phyloP scores from a whole-genome alignment of 768 basidiomycete species.

The Exsudoporus frostii region DNA sequence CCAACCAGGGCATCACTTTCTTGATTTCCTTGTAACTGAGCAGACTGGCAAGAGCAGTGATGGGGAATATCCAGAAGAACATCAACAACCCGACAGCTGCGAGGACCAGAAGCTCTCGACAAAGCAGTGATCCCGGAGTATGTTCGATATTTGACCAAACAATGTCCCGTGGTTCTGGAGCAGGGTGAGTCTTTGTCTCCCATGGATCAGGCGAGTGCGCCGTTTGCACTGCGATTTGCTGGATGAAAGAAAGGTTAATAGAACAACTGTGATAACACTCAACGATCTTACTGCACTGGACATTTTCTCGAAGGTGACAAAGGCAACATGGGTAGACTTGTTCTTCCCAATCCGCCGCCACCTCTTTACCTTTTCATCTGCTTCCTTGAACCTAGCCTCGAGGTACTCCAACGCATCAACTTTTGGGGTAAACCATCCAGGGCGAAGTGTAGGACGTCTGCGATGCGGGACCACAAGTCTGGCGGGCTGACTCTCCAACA shows the following conservation, averaged over 20 bases:
- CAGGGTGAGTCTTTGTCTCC: conserved; percentile 65
- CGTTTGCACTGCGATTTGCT: conserved; percentile 88
- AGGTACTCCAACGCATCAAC: conserved; percentile 91
- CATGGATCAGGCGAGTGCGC: conserved; percentile 70
- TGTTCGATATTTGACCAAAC: conserved; percentile 90
- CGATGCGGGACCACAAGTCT: conserved; percentile 74
- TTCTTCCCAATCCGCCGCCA: conserved; percentile 71
- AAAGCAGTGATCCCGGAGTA: conserved; percentile 51
- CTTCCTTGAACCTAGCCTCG: conserved; percentile 72
- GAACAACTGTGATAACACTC: not conserved
- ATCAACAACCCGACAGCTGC: conserved; percentile 68
- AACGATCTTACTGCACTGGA: conserved; percentile 70
- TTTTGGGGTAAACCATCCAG: conserved; percentile 67
- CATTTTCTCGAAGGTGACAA: conserved; percentile 97
- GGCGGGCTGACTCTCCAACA: conserved; percentile 50
- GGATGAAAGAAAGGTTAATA: not conserved
- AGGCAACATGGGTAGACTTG: conserved; percentile 79
- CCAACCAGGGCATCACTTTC: conserved; percentile 85
- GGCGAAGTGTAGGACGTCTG: conserved; percentile 71
- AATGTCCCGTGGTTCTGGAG: conserved; percentile 94
- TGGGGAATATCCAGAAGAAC: conserved; percentile 91
- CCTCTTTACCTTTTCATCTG: conserved; percentile 80
- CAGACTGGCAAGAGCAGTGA: conserved; percentile 79
- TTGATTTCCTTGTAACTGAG: conserved; percentile 94
- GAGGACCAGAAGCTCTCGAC: conserved; percentile 72